These are phyloP conservation scores for Clonostachys rosea DNA, from an alignment of 2,329 filamentous ascomycete species.

Conservation along the genomic window DNA sequence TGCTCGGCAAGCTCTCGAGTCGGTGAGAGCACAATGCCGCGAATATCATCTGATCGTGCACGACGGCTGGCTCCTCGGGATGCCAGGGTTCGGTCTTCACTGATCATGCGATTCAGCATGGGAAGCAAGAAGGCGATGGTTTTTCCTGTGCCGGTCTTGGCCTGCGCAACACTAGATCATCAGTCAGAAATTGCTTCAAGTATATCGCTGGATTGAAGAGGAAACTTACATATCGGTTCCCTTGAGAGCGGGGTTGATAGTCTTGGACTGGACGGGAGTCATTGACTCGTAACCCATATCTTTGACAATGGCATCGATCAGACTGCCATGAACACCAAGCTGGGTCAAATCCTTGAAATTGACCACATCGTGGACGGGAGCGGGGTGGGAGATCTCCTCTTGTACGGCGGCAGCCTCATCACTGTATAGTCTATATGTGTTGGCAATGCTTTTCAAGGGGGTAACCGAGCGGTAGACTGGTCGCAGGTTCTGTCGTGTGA, in stretches of 20 bases:
- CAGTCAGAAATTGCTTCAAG: conserved; percentile 5
- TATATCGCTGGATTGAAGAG: too few species aligned
- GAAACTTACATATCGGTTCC: conserved; percentile 74
- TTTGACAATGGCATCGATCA: conserved; percentile 65
- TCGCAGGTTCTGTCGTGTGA: conserved; percentile 11
- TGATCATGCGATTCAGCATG: conserved; percentile 73
- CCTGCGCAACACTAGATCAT: conserved; percentile 71
- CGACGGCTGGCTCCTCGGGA: conserved; percentile 25
- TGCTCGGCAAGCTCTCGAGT: conserved; percentile 79
- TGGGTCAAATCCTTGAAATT: conserved; percentile 38
- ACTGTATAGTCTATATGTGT: conserved; percentile 29
- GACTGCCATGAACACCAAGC: conserved; percentile 53
- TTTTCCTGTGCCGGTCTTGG: conserved; percentile 95
- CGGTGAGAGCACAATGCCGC: conserved; percentile 70
- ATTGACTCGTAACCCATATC: conserved; percentile 77
- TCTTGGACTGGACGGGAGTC: conserved; percentile 87
- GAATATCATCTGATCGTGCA: conserved; percentile 52
- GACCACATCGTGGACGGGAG: conserved; percentile 17
- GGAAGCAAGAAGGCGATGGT: conserved; percentile 91
- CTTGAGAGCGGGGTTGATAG: conserved; percentile 73
- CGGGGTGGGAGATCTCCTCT: conserved; percentile 7
- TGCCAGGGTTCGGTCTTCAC: conserved; percentile 56
- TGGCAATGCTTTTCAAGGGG: conserved; percentile 12
- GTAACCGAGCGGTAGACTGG: conserved; percentile 8
- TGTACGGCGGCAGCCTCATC: conserved; percentile 24